A percentile compares a stretch with the other conserved stretches of the same genome.
phyloP scores from a whole-genome alignment of 495 filamentous ascomycete species.

The Annulohypoxylon bovei region DNA sequence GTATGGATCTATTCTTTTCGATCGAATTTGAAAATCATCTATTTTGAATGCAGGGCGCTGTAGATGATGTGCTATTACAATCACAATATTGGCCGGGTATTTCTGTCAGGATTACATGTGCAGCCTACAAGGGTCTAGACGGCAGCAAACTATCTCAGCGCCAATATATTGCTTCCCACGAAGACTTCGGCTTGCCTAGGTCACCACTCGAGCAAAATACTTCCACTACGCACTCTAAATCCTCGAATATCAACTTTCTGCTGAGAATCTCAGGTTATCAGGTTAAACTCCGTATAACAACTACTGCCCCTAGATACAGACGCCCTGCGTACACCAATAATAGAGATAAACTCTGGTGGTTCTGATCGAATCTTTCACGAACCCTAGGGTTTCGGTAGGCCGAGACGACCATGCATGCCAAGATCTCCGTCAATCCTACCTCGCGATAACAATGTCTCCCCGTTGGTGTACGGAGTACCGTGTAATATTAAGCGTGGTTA shows the following conservation, averaged over 20 bases:
- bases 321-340: neutral
- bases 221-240: neutral
- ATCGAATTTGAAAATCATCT: neutral
- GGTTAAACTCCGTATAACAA: neutral
- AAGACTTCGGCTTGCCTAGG: constrained; percentile 13
- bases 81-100: neutral
- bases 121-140: constrained; percentile 6
- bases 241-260: neutral
- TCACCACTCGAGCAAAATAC: neutral
- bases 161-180: constrained; percentile 33
- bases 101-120: constrained; percentile 2
- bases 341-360: neutral
- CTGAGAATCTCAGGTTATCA: neutral
- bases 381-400: neutral
- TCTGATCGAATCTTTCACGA: neutral
- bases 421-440: constrained; percentile 15
- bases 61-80: neutral
- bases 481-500: neutral
- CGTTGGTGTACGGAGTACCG: neutral
- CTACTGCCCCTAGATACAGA: neutral
- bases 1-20: neutral
- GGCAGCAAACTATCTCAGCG: neutral
- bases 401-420: constrained; percentile 11
- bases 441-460: neutral
- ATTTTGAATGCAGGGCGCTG: neutral